Percentiles rank a stretch among this genome's conserved stretches.
phyloP scores from a whole-genome alignment of 2,329 filamentous ascomycete genomes.

The Chalara sp. region DNA sequence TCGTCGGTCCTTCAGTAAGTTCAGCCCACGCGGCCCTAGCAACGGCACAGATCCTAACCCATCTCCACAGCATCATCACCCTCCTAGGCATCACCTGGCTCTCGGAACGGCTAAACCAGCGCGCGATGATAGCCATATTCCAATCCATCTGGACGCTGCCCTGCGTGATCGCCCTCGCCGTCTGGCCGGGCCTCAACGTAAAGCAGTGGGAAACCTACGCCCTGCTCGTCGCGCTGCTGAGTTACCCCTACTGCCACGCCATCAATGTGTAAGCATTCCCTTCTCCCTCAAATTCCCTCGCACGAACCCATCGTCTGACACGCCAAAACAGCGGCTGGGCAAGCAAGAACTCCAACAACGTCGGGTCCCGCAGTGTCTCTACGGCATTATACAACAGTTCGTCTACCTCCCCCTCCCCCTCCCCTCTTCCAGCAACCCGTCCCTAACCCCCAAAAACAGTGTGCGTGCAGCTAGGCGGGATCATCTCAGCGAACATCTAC shows the following conservation, averaged over 20 bases:
- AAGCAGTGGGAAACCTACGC: slow-evolving; percentile 32
- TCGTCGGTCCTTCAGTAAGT: slow-evolving; percentile 33
- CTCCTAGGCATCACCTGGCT: slow-evolving; percentile 40
- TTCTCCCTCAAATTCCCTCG: too few relatives aligned
- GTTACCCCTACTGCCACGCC: slow-evolving; percentile 22
- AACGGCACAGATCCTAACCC: too few relatives aligned
- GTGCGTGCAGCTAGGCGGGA: slow-evolving; percentile 33
- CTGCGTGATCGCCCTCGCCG: slow-evolving; percentile 29
- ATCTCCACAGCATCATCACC: slow-evolving; percentile 26
- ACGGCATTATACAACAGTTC: slow-evolving; percentile 52
- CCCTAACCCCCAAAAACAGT: background rate
- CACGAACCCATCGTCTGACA: too few relatives aligned
- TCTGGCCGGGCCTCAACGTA: slow-evolving; percentile 19
- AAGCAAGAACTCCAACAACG: slow-evolving; percentile 52
- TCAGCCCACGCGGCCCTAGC: too few relatives aligned
- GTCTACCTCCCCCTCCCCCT: too few relatives aligned
- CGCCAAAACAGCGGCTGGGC: slow-evolving; percentile 33
- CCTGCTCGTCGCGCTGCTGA: slow-evolving; percentile 25
- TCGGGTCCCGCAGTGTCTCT: slow-evolving; percentile 55
- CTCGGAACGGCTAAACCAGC: slow-evolving; percentile 33
- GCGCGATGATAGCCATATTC: slow-evolving; percentile 29
- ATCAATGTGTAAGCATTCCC: too few relatives aligned
- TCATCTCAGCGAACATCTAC: slow-evolving; percentile 39
- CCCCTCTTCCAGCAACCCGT: too few relatives aligned
- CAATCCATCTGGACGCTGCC: slow-evolving; percentile 36